phyloP scores from a whole-genome alignment of 1,284 basidiomycete genomes.

The Apiotrichum brassicae region DNA sequence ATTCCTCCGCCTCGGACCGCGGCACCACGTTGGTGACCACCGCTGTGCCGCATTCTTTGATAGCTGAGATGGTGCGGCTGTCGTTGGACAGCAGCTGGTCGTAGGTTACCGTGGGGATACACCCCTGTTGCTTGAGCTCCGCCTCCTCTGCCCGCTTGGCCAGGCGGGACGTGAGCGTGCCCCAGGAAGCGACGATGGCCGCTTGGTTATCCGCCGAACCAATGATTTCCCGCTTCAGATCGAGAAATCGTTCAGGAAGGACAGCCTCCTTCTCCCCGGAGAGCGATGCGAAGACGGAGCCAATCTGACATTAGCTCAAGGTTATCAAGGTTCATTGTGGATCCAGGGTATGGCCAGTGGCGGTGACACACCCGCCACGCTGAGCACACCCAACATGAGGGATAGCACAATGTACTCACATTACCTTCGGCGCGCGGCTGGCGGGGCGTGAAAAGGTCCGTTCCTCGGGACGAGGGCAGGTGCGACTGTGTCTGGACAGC shows the following conservation, averaged over 20 bases:
- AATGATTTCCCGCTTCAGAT: constrained; percentile 56
- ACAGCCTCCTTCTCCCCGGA: constrained; percentile 47
- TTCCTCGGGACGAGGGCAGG: not conserved
- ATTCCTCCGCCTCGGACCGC: constrained; percentile 53
- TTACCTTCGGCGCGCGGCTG: constrained; percentile 18
- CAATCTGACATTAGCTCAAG: constrained; percentile 44
- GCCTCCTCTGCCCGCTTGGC: constrained; percentile 51
- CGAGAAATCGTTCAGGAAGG: constrained; percentile 56
- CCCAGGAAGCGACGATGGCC: constrained; percentile 54
- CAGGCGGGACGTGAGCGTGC: constrained; percentile 54
- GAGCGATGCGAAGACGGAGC: constrained; percentile 56
- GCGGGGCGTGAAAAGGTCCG: constrained; percentile 2
- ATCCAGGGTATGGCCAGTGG: no score
- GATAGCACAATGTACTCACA: constrained; percentile 15
- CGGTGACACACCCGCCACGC: no score
- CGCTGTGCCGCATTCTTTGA: constrained; percentile 57
- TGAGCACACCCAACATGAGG: no score
- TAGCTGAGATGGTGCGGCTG: constrained; percentile 46
- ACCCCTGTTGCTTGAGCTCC: constrained; percentile 46
- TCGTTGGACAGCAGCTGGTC: constrained; percentile 51
- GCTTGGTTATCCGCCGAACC: constrained; percentile 48
- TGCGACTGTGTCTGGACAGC: not conserved
- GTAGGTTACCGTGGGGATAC: constrained; percentile 56
- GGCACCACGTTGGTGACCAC: constrained; percentile 59
- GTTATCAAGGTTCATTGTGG: no score